Percentiles rank a stretch among this genome's conserved stretches.
These are phyloP conservation scores for Microdochium trichocladiopsis DNA, from an alignment of 2,329 filamentous ascomycete species.

Conservation along the genomic window DNA sequence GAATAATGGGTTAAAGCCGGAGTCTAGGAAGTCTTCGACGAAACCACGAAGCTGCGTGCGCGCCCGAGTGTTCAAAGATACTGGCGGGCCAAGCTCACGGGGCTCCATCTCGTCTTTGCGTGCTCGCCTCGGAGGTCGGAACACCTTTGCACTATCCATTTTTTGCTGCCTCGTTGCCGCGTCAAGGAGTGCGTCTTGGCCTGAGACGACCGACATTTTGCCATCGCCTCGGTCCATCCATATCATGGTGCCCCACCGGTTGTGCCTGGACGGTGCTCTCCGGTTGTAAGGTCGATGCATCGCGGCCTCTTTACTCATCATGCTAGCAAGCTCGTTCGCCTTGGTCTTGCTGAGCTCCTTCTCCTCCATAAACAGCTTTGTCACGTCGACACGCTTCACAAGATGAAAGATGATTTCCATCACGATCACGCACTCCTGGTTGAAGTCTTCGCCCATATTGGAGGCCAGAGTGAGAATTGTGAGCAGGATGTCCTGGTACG, in stretches of 20 bases:
- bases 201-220: conserved; percentile 79
- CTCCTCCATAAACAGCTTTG: conserved; percentile 80
- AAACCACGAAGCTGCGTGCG: conserved; percentile 72
- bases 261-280: conserved; percentile 79
- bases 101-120: conserved; percentile 55
- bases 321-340: conserved; percentile 62
- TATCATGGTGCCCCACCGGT: conserved; percentile 93
- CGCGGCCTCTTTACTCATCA: conserved; percentile 78
- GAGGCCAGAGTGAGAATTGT: conserved; percentile 81
- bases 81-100: conserved; percentile 70
- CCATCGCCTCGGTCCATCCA: conserved; percentile 87
- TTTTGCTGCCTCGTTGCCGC: conserved; percentile 69
- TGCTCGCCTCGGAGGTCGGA: conserved; percentile 67
- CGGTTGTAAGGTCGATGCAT: conserved; percentile 73
- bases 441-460: conserved; percentile 90
- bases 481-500: conserved; percentile 84
- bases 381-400: conserved; percentile 79
- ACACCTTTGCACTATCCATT: conserved; percentile 87
- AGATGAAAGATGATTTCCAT: conserved; percentile 91
- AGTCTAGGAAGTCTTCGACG: conserved; percentile 89
- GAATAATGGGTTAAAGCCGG: conserved; percentile 90
- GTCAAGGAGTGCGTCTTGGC: conserved; percentile 76
- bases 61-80: conserved; percentile 65
- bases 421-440: conserved; percentile 78
- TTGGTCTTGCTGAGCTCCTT: conserved; percentile 62